Percentiles rank a stretch among this genome's conserved stretches.
phyloP scores from a whole-genome alignment of 257 asterid genomes.

The Oldenlandia corymbosa region DNA sequence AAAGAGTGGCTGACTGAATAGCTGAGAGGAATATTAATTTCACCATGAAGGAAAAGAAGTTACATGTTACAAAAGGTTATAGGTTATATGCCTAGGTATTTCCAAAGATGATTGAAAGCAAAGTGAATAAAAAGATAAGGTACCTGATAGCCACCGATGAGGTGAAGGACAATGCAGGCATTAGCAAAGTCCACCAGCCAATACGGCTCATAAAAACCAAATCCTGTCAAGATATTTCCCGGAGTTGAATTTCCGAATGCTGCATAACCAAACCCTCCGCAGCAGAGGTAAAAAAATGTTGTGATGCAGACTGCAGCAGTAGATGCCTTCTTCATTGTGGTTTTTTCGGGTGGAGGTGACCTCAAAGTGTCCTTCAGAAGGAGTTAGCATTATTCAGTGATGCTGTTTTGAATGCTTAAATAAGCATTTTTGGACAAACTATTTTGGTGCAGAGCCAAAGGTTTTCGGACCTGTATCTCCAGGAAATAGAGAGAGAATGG shows the following conservation, averaged over 20 bases:
- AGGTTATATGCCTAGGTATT: background rate
- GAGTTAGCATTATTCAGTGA: slow-evolving; percentile 1
- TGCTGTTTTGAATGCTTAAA: background rate
- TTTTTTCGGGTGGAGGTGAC: slow-evolving; percentile 58
- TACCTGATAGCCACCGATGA: slow-evolving; percentile 85
- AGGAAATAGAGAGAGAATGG: slow-evolving; percentile 54
- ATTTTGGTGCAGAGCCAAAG: background rate
- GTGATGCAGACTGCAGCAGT: slow-evolving; percentile 38
- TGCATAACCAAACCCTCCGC: slow-evolving; percentile 93
- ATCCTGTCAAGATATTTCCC: slow-evolving; percentile 81
- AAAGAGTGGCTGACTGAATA: slow-evolving; percentile 66
- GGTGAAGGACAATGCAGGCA: slow-evolving; percentile 73
- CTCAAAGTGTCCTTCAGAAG: slow-evolving; percentile 60
- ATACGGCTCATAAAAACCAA: slow-evolving; percentile 71
- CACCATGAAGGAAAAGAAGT: background rate
- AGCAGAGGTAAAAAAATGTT: slow-evolving; percentile 66
- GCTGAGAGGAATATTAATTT: slow-evolving; percentile 22
- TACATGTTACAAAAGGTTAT: background rate
- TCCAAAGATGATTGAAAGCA: background rate
- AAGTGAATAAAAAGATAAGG: background rate
- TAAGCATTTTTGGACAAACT: background rate
- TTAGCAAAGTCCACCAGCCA: slow-evolving; percentile 88
- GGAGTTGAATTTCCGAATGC: slow-evolving; percentile 85
- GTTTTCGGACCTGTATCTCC: slow-evolving; percentile 52
- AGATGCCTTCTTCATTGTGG: slow-evolving; percentile 72